phyloP scores from a whole-genome alignment of 306 rosid genomes.

The Vigna trinervia region DNA sequence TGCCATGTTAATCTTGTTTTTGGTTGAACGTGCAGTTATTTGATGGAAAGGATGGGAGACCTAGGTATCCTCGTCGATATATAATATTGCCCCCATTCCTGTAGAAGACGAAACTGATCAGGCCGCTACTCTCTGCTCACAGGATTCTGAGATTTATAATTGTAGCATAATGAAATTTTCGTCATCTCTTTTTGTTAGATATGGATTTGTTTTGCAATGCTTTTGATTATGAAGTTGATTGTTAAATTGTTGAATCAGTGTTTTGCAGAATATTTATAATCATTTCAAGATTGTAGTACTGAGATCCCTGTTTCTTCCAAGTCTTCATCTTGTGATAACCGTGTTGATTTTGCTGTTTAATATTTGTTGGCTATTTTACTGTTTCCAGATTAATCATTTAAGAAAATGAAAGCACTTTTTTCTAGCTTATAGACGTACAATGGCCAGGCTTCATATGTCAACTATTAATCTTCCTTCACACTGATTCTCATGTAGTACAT shows the following conservation, averaged over 20 bases:
- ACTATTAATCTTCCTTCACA: neutral
- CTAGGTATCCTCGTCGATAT: constrained; percentile 96
- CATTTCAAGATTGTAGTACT: constrained; percentile 16
- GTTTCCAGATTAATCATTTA: neutral
- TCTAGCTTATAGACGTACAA: neutral
- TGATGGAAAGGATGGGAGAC: constrained; percentile 93
- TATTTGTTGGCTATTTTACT: neutral
- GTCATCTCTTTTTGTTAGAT: constrained; percentile 33
- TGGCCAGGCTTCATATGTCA: neutral
- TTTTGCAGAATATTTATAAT: constrained; percentile 37
- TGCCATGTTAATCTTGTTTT: neutral
- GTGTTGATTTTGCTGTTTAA: constrained; percentile 23
- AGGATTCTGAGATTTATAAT: constrained; percentile 26
- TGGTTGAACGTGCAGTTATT: constrained; percentile 67
- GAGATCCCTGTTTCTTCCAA: constrained; percentile 20
- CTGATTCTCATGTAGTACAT: neutral
- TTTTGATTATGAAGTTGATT: constrained; percentile 40
- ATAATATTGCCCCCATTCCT: constrained; percentile 90
- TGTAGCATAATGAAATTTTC: constrained; percentile 43
- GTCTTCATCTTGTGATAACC: constrained; percentile 24
- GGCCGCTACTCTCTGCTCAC: neutral
- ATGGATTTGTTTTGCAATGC: constrained; percentile 41
- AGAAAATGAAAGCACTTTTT: constrained; percentile 9
- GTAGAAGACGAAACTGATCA: constrained; percentile 54
- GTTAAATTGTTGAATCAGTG: constrained; percentile 20